A percentile compares a stretch with the other conserved stretches of the same genome.
These are phyloP conservation scores for Cladorrhinum sp. DNA, from an alignment of 2,329 filamentous ascomycete species.

Conservation along the genomic window DNA sequence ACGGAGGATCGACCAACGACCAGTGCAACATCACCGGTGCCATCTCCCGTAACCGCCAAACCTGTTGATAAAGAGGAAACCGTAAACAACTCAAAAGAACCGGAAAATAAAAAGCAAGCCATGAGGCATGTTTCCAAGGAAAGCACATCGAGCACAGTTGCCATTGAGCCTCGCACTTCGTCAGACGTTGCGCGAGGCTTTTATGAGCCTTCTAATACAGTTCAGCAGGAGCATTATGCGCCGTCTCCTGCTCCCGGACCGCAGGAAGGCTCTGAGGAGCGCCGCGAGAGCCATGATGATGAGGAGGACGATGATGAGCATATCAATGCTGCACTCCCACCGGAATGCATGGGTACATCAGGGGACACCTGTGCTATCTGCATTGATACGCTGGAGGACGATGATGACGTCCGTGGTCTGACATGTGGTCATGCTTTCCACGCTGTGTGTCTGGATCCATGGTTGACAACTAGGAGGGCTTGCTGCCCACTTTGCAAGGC, in stretches of 20 bases:
- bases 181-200: slow-evolving; percentile 22
- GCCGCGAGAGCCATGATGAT: slow-evolving; percentile 38
- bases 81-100: slow-evolving; percentile 21
- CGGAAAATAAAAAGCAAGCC: slow-evolving; percentile 28
- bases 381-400: slow-evolving; percentile 88
- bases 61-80: not conserved
- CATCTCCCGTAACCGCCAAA: not conserved
- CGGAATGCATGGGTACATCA: slow-evolving; percentile 74
- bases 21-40: slow-evolving; percentile 21
- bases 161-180: slow-evolving; percentile 12
- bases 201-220: not conserved
- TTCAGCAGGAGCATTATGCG: not conserved
- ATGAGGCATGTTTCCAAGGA: slow-evolving; percentile 28
- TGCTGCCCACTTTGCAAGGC: slow-evolving; percentile 98
- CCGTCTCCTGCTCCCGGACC: slow-evolving; percentile 10
- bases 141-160: slow-evolving; percentile 26
- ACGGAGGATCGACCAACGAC: slow-evolving; percentile 39
- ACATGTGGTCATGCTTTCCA: slow-evolving; percentile 99
- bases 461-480: slow-evolving; percentile 88
- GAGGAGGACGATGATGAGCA: slow-evolving; percentile 75
- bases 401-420: slow-evolving; percentile 90
- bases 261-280: slow-evolving; percentile 22
- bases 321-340: slow-evolving; percentile 76
- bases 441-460: slow-evolving; percentile 90
- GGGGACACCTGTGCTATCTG: slow-evolving; percentile 97